Evolutionary conservation across 1,284 basidiomycete species (phyloP), one percentile per base, ranked within the genome.

Genomic region (Rhizoctonia solani): DNA sequence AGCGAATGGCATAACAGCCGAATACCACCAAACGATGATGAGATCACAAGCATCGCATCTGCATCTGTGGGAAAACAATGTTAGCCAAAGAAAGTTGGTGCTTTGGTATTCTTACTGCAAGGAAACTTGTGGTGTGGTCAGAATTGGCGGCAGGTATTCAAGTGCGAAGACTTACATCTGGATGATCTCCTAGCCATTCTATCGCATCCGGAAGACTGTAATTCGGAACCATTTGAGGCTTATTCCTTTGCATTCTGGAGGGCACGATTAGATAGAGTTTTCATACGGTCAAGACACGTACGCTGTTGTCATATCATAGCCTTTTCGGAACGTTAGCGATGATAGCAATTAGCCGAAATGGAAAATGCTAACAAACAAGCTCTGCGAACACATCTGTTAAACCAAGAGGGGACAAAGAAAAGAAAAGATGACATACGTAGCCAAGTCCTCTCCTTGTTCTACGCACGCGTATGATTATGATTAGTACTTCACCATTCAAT

Each of bases 391-490:
- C 14, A 37, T 34, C 9, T 25, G 46, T 61, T 25, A 23, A 16
- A 19, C 1, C 41, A 1, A 23, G 16, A 27, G 23, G 34, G 2
- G 9, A 25, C 30, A 8, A 8, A n/a, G 13, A 25, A 47, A 46
- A 41, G 13, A 8, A 32, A 27, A 3, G 13, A 46, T 23, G 5
- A 69, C 73, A 71, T 54, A 73, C 72, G 73, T 21, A 74, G 55
- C 74, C 74, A 74, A 39, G 69, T 70, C 46, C 74, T 66, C 44
- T 74, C 73, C 42, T 63, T 63, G 59, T 73, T 73, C 50, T 61
- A 39, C 1, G 13, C 2, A 27, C 30, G 44, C 6, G 16, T 29
- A 47, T 23, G 34, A 21, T 9, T 13, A 30, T 25, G 44, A 14
- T 37, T 61, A 8, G 25, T 37, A 25, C 23, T 25, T 32, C 4